Conservation (phyloP, 2,329 filamentous ascomycete genomes). For the Clonostachys rosea region DNA sequence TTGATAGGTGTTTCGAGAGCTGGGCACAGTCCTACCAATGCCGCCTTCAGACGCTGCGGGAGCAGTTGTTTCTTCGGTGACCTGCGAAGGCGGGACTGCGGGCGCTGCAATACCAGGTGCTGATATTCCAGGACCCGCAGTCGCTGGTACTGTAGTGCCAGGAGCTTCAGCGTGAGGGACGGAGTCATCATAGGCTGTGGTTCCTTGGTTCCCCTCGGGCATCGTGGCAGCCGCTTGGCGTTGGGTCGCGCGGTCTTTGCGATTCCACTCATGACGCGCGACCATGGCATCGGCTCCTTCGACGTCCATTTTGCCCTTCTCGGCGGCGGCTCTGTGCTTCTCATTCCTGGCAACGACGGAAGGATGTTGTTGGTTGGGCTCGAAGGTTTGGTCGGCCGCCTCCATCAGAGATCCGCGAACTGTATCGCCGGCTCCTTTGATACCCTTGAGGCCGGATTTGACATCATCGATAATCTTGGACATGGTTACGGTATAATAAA, state of each 20-base stretch:
- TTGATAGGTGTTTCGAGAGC: too few species aligned
- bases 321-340: conserved; percentile 5
- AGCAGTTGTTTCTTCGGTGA: too few species aligned
- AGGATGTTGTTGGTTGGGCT: conserved; percentile 6
- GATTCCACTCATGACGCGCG: conserved; percentile 10
- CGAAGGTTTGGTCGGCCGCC: conserved; percentile 11
- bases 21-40: too few species aligned
- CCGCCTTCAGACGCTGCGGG: too few species aligned
- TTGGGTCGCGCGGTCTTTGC: conserved; percentile 3
- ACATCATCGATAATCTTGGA: conserved; percentile 12
- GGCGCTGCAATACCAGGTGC: too few species aligned
- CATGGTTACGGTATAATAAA: conserved; percentile 3
- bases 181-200: too few species aligned
- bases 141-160: too few species aligned
- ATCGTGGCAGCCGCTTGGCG: too few species aligned
- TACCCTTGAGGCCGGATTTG: conserved; percentile 13
- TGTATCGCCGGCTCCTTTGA: conserved; percentile 12
- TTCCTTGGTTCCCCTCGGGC: too few species aligned
- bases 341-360: not conserved
- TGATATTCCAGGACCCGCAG: too few species aligned
- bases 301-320: conserved; percentile 12
- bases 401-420: conserved; percentile 10
- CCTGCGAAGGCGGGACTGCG: too few species aligned
- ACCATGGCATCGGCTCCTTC: conserved; percentile 8
- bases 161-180: too few species aligned